These are phyloP conservation scores for Atalantia buxifolia DNA, from an alignment of 345 rosid genomes.

Conservation along the genomic window DNA sequence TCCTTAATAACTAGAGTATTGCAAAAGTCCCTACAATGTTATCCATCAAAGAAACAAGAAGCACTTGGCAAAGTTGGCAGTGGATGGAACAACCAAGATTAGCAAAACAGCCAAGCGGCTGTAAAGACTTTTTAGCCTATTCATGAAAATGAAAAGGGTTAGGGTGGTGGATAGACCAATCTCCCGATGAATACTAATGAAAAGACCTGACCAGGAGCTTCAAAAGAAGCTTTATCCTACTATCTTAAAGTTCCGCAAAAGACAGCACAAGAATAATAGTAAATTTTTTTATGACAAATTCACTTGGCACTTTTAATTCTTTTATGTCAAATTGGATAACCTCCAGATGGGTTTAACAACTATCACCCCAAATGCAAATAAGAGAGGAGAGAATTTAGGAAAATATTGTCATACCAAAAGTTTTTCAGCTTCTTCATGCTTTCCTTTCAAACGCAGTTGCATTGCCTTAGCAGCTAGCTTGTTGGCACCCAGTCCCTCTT, in stretches of 20 bases:
- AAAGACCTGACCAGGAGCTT: not conserved
- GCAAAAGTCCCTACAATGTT: not conserved
- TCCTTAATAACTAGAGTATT: not conserved
- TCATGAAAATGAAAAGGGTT: not conserved
- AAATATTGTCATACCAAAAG: constrained; percentile 49
- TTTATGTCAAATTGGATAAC: not conserved
- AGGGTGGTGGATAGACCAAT: not conserved
- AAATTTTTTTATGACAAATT: not conserved
- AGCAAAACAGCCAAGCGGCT: not conserved
- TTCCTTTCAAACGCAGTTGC: constrained; percentile 89
- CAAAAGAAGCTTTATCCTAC: not conserved
- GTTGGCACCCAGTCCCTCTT: constrained; percentile 59
- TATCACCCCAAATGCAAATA: not conserved
- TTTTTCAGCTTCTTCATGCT: constrained; percentile 79
- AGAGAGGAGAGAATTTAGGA: not conserved
- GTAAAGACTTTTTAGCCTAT: not conserved
- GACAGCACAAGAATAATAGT: not conserved
- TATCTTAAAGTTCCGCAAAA: not conserved
- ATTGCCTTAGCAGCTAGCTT: constrained; percentile 85
- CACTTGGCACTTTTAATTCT: not conserved
- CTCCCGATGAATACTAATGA: not conserved
- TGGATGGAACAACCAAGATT: not conserved
- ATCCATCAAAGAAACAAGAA: not conserved
- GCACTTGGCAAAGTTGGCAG: not conserved
- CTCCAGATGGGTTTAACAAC: not conserved